phyloP scores from a whole-genome alignment of 2,329 filamentous ascomycete genomes.

The Alternaria infectoria region DNA sequence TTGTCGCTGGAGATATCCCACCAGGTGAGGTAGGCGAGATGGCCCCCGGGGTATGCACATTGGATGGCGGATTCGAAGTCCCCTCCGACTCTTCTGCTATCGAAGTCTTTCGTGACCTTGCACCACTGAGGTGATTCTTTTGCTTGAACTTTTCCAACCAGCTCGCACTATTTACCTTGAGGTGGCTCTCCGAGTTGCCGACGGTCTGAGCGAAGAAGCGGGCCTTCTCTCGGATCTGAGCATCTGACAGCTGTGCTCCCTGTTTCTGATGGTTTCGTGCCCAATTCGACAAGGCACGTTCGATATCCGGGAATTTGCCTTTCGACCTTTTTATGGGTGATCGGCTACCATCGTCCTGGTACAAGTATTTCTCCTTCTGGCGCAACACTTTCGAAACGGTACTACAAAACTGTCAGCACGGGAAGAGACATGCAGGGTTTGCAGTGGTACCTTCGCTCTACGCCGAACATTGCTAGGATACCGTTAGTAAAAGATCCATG shows the following conservation, averaged over 20 bases:
- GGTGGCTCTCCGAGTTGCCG: slow-evolving; percentile 72
- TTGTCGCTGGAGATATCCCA: slow-evolving; percentile 71
- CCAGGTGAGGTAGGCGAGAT: slow-evolving; percentile 77
- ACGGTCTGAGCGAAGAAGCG: slow-evolving; percentile 78
- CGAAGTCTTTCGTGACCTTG: slow-evolving; percentile 62
- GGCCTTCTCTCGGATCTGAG: slow-evolving; percentile 85
- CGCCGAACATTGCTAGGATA: slow-evolving; percentile 78
- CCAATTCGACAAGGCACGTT: slow-evolving; percentile 88
- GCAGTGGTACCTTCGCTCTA: slow-evolving; percentile 83
- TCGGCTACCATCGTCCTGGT: slow-evolving; percentile 76
- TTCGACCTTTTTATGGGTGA: slow-evolving; percentile 84
- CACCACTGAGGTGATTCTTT: slow-evolving; percentile 71
- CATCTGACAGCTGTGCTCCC: slow-evolving; percentile 75
- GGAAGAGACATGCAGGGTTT: slow-evolving; percentile 7
- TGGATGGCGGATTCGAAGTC: slow-evolving; percentile 62
- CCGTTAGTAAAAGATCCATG: slow-evolving; percentile 37
- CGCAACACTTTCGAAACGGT: slow-evolving; percentile 98
- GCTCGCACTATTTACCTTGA: slow-evolving; percentile 72
- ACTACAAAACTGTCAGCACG: slow-evolving; percentile 58
- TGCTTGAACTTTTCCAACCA: slow-evolving; percentile 98
- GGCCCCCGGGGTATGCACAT: slow-evolving; percentile 67
- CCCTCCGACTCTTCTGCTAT: slow-evolving; percentile 72
- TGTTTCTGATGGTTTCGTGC: slow-evolving; percentile 79
- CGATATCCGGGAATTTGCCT: slow-evolving; percentile 87
- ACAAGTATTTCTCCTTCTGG: slow-evolving; percentile 92